phyloP scores from a whole-genome alignment of 179 eudicot species.

The Patellifolia procumbens region DNA sequence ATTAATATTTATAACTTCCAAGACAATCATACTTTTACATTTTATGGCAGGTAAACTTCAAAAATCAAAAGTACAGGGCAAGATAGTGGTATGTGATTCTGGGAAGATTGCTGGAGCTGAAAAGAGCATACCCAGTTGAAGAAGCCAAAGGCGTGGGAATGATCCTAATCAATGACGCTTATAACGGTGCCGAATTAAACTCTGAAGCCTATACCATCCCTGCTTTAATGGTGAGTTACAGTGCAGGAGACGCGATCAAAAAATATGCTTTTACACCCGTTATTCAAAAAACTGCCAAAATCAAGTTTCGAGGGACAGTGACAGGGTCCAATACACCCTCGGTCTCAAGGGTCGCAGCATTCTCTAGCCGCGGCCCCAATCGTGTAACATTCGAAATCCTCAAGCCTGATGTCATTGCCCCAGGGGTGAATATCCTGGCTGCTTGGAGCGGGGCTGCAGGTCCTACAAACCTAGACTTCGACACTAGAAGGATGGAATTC shows the following conservation, averaged over 20 bases:
- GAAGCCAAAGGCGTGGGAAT: conserved; percentile 58
- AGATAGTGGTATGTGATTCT: conserved; percentile 71
- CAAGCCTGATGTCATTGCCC: conserved; percentile 89
- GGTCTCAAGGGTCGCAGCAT: conserved; percentile 71
- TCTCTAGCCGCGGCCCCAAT: conserved; percentile 93
- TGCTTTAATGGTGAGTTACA: conserved; percentile 73
- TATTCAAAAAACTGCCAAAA: conserved; percentile 36
- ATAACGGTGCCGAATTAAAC: conserved; percentile 71
- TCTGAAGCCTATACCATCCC: conserved; percentile 77
- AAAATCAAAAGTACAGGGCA: conserved; percentile 12
- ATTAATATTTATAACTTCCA: too few relatives aligned
- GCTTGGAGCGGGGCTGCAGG: conserved; percentile 73
- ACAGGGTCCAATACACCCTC: conserved; percentile 56
- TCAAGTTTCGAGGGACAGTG: conserved; percentile 63
- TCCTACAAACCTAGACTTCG: conserved; percentile 64
- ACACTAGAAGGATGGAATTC: conserved; percentile 63
- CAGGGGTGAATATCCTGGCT: conserved; percentile 82
- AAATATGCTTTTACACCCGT: conserved; percentile 40
- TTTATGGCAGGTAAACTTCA: conserved; percentile 37
- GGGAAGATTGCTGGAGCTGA: conserved; percentile 44
- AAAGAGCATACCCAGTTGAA: too few relatives aligned
- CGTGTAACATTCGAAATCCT: conserved; percentile 65
- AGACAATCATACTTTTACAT: too few relatives aligned
- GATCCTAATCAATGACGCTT: conserved; percentile 69
- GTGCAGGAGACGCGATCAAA: conserved; percentile 56